phyloP scores from a whole-genome alignment of 1,284 basidiomycete genomes.

The Malassezia psittaci region DNA sequence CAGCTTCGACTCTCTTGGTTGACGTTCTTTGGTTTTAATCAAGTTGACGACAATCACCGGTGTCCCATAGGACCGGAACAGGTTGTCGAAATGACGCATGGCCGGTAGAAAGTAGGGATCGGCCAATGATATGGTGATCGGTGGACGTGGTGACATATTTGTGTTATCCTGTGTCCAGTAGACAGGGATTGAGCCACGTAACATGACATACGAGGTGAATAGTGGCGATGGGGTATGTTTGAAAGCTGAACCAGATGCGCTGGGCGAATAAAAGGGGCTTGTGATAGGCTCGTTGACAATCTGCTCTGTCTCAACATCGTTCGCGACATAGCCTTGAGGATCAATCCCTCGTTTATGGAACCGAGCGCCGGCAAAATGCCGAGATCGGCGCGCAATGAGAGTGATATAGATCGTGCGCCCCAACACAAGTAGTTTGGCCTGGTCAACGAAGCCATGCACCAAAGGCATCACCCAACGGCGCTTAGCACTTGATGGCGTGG shows the following conservation, averaged over 20 bases:
- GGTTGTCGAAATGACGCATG: constrained; percentile 81
- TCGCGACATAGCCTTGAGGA: constrained; percentile 83
- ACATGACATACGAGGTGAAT: constrained; percentile 92
- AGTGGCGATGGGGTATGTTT: constrained; percentile 53
- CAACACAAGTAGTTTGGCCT: constrained; percentile 87
- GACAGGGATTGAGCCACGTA: constrained; percentile 86
- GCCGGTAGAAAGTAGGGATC: constrained; percentile 94
- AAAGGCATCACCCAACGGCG: constrained; percentile 78
- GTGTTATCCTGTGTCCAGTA: constrained; percentile 92
- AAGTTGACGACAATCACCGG: constrained; percentile 91
- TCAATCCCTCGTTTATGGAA: constrained; percentile 92
- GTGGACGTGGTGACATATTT: constrained; percentile 80
- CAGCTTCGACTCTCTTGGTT: constrained; percentile 84
- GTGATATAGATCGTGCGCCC: constrained; percentile 85
- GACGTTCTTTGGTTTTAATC: constrained; percentile 58
- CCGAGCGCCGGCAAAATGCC: constrained; percentile 89
- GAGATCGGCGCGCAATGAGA: constrained; percentile 80
- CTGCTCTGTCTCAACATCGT: constrained; percentile 98
- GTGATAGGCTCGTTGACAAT: constrained; percentile 90
- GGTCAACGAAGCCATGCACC: constrained; percentile 92
- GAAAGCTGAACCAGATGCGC: neutral
- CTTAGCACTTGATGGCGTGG: constrained; percentile 28
- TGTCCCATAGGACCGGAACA: constrained; percentile 79
- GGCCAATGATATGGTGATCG: constrained; percentile 77
- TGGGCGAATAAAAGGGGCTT: constrained; percentile 50